Base-by-base conservation (phyloP, 1,284 basidiomycete genomes). In the Microbotryum violaceum region DNA sequence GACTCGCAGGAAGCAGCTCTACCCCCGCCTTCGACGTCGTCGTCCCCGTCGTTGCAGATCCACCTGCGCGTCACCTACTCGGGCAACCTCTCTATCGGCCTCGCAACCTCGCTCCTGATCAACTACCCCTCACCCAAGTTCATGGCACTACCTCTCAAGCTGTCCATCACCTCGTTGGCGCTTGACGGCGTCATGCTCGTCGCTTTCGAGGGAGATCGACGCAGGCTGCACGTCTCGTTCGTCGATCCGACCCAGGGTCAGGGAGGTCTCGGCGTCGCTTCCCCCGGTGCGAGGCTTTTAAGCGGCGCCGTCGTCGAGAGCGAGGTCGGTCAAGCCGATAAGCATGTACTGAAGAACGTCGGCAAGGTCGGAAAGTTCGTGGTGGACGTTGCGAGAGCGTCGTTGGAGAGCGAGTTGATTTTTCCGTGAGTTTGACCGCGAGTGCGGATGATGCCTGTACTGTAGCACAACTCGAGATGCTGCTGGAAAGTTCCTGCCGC, bases 301-400 rank as follows among this genome's bases (percentile, higher is more conserved):
- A 90, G 90, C 1, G 83, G 84, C n/a, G 87, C 97, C 60, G 83
- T 86, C 69, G 92, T 99, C 73, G 94, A 99, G 76, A 91, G 87
- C 73, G 91, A 96, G 77, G 94, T 99, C 56, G 96, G 96, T 1
- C 90, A 97, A 78, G 80, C 87, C 31, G 92, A 97, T 74, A 96
- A 93, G 69, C 93, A 97, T 78, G 89, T 96, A 3, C 75, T 99
- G 69, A 89, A 91, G 74, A 98, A 99, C 70, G 96, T 98, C 21
- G 92, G 90, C 4, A 86, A 96, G 67, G 90, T 99, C 42, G 96
- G 98, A 77, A 81, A 87, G 60, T 98, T 98, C 75, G 89, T 97
- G 56, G 86, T 91, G 74, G 92, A 98, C 70, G 87, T 96, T 49
- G 86, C 97, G 61, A 82, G 96, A 60, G 96, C 91, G 76, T 92